Base-by-base conservation (phyloP, 805 yeast genomes). In the Lipomyces kockii region DNA sequence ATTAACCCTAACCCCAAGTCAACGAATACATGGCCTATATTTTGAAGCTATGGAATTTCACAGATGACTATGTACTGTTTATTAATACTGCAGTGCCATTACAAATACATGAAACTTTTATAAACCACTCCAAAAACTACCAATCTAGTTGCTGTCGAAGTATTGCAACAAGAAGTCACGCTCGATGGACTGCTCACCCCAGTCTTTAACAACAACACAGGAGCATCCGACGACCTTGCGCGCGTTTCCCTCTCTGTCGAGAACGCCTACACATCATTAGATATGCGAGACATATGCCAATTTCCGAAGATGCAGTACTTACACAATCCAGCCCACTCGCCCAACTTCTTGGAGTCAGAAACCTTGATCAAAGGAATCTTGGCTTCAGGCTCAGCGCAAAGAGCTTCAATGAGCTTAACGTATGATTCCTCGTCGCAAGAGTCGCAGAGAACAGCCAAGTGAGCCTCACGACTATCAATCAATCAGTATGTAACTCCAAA, bases 151-250 rank as follows among this genome's bases (percentile, higher is more conserved):
- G 69, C 63, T 53, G 60, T 84, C 91, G 85, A 94, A 92, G 89
- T 92, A 93, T 85, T 92, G 96, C 84, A 95, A 88, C 83, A 95
- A 89, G 85, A 91, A 89, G 87, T 88, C 86, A 87, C 98, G 92
- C 87, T 94, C 99, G 81, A 88, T 94, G 79, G 98, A 90, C 85
- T 92, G 97, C 82, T 92, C 97, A 92, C 99, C 99, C 98, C 98
- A 95, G 97, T 92, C 89, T 89, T 91, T 93, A 88, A 95, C 91
- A 79, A 95, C 99, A 82, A 94, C 98, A 85, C 97, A 94, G 79
- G 98, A 93, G 85, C 97, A 97, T 86, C 99, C 99, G 83, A 95
- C 99, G 80, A 95, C 98, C 92, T 95, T 95, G 89, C 98, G 92
- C 86, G 98, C 97, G 88, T 94, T 92, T 86, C 99, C 99, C 80